Evolutionary conservation across 768 basidiomycete genomes (phyloP).

Genomic region (Boletus tylopilopsis): DNA sequence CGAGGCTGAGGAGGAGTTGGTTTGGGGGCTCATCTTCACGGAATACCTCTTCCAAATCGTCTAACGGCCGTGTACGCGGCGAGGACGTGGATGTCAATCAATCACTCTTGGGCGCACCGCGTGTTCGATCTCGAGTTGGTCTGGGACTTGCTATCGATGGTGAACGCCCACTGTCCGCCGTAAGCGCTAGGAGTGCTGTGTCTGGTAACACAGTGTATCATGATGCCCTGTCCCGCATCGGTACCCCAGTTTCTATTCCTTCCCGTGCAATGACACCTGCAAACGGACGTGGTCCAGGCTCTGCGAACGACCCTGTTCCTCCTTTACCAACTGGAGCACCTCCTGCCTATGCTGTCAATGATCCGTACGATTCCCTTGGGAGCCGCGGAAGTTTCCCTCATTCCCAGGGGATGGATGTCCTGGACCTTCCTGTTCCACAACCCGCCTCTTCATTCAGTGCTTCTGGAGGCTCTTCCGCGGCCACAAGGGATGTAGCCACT

Average conservation of each 20-base stretch:
- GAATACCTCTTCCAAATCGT: constrained; percentile 31
- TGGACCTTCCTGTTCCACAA: constrained; percentile 57
- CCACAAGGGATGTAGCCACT: constrained; percentile 10
- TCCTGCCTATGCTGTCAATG: constrained; percentile 29
- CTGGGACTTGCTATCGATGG: constrained; percentile 39
- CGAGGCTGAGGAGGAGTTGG: constrained; percentile 56
- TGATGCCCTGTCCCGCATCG: constrained; percentile 51
- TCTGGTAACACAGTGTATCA: constrained; percentile 60
- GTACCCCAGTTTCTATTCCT: constrained; percentile 40
- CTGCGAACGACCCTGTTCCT: constrained; percentile 6
- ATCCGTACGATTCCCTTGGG: constrained; percentile 29
- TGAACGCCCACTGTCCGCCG: constrained; percentile 52
- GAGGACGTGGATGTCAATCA: constrained; percentile 50
- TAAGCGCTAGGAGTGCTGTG: constrained; percentile 50
- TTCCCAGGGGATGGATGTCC: constrained; percentile 39
- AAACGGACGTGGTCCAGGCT: constrained; percentile 19
- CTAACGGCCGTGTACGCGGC: constrained; percentile 17
- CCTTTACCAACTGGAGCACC: constrained; percentile 25
- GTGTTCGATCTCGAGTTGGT: constrained; percentile 27
- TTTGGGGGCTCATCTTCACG: constrained; percentile 39
- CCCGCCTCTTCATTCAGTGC: constrained; percentile 50
- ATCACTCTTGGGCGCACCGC: constrained; percentile 31
- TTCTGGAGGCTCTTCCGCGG: constrained; percentile 32
- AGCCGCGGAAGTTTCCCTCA: constrained; percentile 24
- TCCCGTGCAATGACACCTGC: constrained; percentile 48